These are phyloP conservation scores for Fusarium foetens DNA, from an alignment of 2,329 filamentous ascomycete genomes.

Conservation along the genomic window DNA sequence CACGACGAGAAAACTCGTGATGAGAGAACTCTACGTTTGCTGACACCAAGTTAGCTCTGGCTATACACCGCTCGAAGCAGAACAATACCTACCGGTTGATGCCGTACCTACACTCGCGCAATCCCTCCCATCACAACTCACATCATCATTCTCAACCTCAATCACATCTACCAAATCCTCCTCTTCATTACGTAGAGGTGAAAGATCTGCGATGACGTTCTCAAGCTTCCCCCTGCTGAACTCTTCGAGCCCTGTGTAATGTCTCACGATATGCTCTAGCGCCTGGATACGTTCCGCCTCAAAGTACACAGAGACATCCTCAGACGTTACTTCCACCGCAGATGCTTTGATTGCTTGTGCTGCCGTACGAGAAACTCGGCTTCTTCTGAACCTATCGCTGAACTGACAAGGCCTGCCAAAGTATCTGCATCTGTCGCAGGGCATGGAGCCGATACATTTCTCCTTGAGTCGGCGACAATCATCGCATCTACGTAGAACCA, in stretches of 20 bases:
- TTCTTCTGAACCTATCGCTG: slow-evolving; percentile 27
- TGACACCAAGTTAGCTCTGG: neutral
- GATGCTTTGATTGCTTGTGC: neutral
- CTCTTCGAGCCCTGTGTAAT: slow-evolving; percentile 30
- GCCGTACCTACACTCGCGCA: neutral
- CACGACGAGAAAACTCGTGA: slow-evolving; percentile 16
- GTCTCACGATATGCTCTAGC: slow-evolving; percentile 31
- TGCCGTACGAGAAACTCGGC: neutral
- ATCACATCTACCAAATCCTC: too few species aligned
- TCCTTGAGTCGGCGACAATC: slow-evolving; percentile 37
- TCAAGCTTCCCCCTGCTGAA: slow-evolving; percentile 20
- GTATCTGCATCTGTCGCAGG: slow-evolving; percentile 37
- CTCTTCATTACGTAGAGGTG: neutral
- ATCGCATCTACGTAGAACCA: slow-evolving; percentile 23
- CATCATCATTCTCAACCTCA: neutral
- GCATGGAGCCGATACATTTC: slow-evolving; percentile 30
- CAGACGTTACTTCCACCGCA: neutral
- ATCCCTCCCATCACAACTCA: neutral
- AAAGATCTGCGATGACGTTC: neutral
- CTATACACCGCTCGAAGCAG: neutral
- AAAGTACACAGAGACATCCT: slow-evolving; percentile 13
- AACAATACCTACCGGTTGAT: neutral
- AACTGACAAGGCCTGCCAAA: slow-evolving; percentile 23
- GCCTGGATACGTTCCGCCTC: slow-evolving; percentile 31
- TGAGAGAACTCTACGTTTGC: slow-evolving; percentile 26